Conservation (phyloP, 73 alveolate species). For the Effrenium voratum region DNA sequence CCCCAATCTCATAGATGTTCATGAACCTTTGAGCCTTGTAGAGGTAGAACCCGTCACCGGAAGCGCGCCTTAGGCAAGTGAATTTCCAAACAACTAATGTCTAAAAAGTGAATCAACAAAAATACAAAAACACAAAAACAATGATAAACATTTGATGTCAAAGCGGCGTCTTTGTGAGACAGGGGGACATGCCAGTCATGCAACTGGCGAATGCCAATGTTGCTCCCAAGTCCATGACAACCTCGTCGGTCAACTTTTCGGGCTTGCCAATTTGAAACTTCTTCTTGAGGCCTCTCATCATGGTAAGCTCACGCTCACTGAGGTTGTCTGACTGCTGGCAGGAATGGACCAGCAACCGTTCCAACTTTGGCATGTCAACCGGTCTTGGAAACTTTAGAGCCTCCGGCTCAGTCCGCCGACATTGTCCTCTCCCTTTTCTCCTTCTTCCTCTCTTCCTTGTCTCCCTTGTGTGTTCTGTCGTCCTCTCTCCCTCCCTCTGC, state of each 20-base stretch:
- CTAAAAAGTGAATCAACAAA: background rate
- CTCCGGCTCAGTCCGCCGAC: no score
- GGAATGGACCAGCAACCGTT: background rate
- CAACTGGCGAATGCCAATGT: background rate
- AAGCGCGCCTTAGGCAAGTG: background rate
- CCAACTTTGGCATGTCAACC: background rate
- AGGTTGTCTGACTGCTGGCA: conserved; percentile 18
- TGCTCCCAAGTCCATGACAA: conserved; percentile 16
- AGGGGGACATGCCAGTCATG: background rate
- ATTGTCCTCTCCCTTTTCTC: no score
- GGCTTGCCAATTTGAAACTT: background rate
- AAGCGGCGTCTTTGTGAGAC: conserved; percentile 17
- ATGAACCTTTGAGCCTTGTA: background rate
- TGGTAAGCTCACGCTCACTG: background rate
- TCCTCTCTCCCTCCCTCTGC: no score
- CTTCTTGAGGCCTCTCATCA: background rate
- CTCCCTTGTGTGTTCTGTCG: no score
- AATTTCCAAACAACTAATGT: background rate
- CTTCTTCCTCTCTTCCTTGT: no score
- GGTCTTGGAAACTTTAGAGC: background rate
- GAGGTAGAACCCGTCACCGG: background rate
- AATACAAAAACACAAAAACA: background rate
- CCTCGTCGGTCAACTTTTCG: background rate
- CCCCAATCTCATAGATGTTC: conserved; percentile 35
- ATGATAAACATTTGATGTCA: background rate